Base-by-base conservation (phyloP, 2,329 filamentous ascomycete genomes). In the Falciphora oryzae region DNA sequence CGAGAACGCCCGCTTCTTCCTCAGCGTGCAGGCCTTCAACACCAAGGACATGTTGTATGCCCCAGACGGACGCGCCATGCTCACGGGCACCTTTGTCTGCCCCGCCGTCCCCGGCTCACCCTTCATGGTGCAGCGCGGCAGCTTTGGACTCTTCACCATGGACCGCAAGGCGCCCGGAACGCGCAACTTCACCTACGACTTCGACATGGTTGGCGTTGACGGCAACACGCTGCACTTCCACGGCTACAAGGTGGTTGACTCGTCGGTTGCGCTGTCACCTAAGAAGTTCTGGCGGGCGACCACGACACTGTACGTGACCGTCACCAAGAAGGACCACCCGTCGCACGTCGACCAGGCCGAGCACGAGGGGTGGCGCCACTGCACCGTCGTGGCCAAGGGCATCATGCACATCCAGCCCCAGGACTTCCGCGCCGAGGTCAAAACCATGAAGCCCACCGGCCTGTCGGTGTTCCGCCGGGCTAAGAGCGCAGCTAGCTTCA, bases 221-320 rank as follows among this genome's bases (percentile, higher is more conserved):
- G 83, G 83, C 18, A 75, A 78, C 59, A 76, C 75, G 61, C 79
- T 86, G 59, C 82, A 83, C 65, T 85, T 90, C 70, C 79, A 86
- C 66, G 87, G 86, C 0, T 85, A 83, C 74, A 89, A 89, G 73
- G 78, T 85, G 2, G 80, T 89, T 57, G 83, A 88, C 72, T 82
- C 86, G 4, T 83, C 83, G 0, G 83, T 85, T 0, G 83, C 85
- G 2, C 76, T 89, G 44, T 80, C 81, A 2, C 80, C 83, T 1
- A 68, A 77, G 57, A 78, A 82, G 66, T 85, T 89, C 65, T 89
- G 86, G 87, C 78, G 77, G 61, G 83, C 86, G 2, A 87, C 85
- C 1, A 86, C 81, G 27, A 88, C 85, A 0, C 77, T 89, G 0
- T 88, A 86, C 67, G 85, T 87, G 59, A 85, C 82, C 1, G 80